These are phyloP conservation scores for Xylaria sp. DNA, from an alignment of 2,329 filamentous ascomycete species.

Conservation along the genomic window DNA sequence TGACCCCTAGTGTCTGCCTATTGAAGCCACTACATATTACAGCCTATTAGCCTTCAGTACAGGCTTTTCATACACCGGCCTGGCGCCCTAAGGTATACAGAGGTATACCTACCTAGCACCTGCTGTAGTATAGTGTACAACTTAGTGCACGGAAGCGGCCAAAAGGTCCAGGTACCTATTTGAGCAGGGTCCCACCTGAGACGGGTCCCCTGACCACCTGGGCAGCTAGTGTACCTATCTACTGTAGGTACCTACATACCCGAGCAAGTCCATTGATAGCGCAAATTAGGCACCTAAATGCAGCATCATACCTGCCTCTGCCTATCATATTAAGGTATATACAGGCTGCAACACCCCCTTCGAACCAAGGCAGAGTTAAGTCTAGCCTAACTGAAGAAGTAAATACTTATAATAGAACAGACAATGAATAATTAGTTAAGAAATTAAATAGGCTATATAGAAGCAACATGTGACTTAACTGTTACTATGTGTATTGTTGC, in stretches of 20 bases:
- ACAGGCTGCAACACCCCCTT: too few relatives aligned
- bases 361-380: not conserved
- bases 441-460: not conserved
- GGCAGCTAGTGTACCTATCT: too few relatives aligned
- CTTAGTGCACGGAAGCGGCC: constrained; percentile 40
- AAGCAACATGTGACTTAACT: constrained; percentile 11
- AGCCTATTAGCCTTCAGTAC: too few relatives aligned
- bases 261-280: not conserved
- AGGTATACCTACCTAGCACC: constrained; percentile 1
- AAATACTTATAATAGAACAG: not conserved
- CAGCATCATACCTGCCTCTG: constrained; percentile 6
- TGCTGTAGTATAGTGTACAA: not conserved
- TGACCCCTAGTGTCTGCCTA: too few relatives aligned
- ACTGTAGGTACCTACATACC: too few relatives aligned
- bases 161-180: constrained; percentile 23
- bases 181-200: not conserved
- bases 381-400: not conserved
- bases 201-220: constrained; percentile 15
- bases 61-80: too few relatives aligned
- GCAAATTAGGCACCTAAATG: constrained; percentile 19
- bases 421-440: not conserved
- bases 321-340: not conserved
- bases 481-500: not conserved
- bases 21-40: too few relatives aligned
- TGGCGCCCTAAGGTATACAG: too few relatives aligned